A percentile compares a stretch with the other conserved stretches of the same genome.
These are phyloP conservation scores for Hymenotorrendiella dingleyae DNA, from an alignment of 2,329 filamentous ascomycete species.

Conservation along the genomic window DNA sequence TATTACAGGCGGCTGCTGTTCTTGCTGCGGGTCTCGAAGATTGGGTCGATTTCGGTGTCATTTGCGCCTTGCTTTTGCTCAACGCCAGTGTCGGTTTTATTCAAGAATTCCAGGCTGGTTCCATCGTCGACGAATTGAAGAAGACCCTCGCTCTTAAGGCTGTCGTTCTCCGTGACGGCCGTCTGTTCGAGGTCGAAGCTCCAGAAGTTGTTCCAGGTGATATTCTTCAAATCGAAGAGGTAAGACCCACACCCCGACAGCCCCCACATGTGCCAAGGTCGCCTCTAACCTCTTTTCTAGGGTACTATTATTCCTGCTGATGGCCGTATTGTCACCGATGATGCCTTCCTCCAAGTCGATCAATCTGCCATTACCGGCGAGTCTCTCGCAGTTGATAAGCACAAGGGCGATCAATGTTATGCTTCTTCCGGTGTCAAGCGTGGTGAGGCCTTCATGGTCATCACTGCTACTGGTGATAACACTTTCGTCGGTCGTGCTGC, in stretches of 20 bases:
- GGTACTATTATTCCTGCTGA: slow-evolving; percentile 89
- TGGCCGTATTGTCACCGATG: slow-evolving; percentile 76
- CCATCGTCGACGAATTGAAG: slow-evolving; percentile 85
- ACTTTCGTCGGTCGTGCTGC: slow-evolving; percentile 87
- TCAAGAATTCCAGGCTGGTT: slow-evolving; percentile 85
- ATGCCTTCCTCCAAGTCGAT: slow-evolving; percentile 82
- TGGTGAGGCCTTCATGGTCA: slow-evolving; percentile 77
- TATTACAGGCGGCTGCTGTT: slow-evolving; percentile 54
- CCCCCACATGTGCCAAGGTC: background rate
- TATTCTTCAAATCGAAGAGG: slow-evolving; percentile 81
- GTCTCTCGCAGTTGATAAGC: slow-evolving; percentile 86
- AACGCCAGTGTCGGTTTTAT: slow-evolving; percentile 84
- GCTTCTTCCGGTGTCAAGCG: slow-evolving; percentile 86
- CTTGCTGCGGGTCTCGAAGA: slow-evolving; percentile 79
- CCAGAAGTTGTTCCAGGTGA: slow-evolving; percentile 83
- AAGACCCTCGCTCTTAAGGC: slow-evolving; percentile 86
- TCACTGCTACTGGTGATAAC: slow-evolving; percentile 80
- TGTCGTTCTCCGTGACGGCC: slow-evolving; percentile 75
- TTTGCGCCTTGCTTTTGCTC: slow-evolving; percentile 74
- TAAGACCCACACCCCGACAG: slow-evolving; percentile 25
- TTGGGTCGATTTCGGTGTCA: slow-evolving; percentile 93
- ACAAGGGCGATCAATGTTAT: slow-evolving; percentile 73
- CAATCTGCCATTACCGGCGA: slow-evolving; percentile 90
- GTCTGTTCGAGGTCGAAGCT: slow-evolving; percentile 72
- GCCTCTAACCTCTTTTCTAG: slow-evolving; percentile 25